Percentiles rank a stretch among this genome's conserved stretches.
phyloP scores from a whole-genome alignment of 495 filamentous ascomycete genomes.

The Neurospora sp. region DNA sequence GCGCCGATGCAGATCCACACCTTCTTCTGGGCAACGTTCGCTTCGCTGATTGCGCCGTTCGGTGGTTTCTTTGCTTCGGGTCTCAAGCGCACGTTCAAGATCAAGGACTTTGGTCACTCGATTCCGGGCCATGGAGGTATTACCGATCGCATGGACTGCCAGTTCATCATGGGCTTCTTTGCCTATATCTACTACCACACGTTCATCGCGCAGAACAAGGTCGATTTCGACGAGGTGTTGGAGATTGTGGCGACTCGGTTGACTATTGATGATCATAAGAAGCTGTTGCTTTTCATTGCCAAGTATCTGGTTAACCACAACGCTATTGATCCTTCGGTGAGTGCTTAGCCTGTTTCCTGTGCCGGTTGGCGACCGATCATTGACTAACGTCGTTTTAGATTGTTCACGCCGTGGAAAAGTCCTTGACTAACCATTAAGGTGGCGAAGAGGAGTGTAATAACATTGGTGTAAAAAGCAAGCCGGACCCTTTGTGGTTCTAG shows the following conservation, averaged over 20 bases:
- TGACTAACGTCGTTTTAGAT: neutral
- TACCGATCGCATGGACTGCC: constrained; percentile 98
- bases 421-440: neutral
- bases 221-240: constrained; percentile 73
- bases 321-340: constrained; percentile 8
- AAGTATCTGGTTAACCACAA: constrained; percentile 87
- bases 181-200: constrained; percentile 97
- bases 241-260: constrained; percentile 82
- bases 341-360: neutral
- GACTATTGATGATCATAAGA: constrained; percentile 73
- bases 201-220: constrained; percentile 82
- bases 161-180: constrained; percentile 99
- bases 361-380: neutral
- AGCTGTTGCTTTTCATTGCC: constrained; percentile 71
- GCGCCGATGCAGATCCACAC: constrained; percentile 94
- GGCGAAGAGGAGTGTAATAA: neutral
- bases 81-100: constrained; percentile 97
- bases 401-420: constrained; percentile 3
- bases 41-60: constrained; percentile 94
- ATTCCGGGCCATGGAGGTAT: constrained; percentile 98
- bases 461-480: neutral
- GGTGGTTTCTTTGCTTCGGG: constrained; percentile 98
- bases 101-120: constrained; percentile 98
- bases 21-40: constrained; percentile 82
- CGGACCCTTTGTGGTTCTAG: neutral